Base-by-base conservation (phyloP, 208 protist species). In the Trypanosoma melophagium region DNA sequence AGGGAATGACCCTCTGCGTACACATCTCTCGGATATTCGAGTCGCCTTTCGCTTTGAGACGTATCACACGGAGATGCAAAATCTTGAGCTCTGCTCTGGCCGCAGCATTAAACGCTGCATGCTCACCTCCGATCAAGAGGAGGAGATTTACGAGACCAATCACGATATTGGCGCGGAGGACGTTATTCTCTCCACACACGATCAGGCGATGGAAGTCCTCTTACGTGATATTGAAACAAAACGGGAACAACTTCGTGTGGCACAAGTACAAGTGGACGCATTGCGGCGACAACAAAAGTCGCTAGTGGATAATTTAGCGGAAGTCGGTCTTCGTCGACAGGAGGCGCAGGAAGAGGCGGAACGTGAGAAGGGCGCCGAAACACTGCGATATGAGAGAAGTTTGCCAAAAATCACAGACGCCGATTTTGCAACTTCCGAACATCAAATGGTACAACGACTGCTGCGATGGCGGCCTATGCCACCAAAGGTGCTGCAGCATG, bases 41-140 rank as follows among this genome's bases (percentile, higher is more conserved):
- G 86, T 95, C n/a, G 90, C 91, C 16, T 97, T 87, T 59, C 90
- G 94, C 40, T 97, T 94, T 65, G 94, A 97, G 69, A 94, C 90
- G 50, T 97, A 96, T 70, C 91, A 97, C 79, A 94, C 88, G 0
- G 92, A 97, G 76, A 54, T 95, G 79, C 74, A 91, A 51, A 81
- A 85, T 45, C 76, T 97, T 35, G 90, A 97, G 77, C 50, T 69
- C 44, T 90, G 83, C 69, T 84, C 83, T 44, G 77, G 77, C 0
- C 75, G 83, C 21, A 54, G 69, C 14, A 80, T 94, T 25, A 69
- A 75, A 59, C 81, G 90, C n/a, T 92, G 88, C 44, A 93, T 93
- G 86, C 79, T 94, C 64, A 94, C 88, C 14, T 63, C 84, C 2
- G 72, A 81, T 35, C 77, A 96, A 76, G 87, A 96, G 79, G 80